Evolutionary conservation across 2,329 filamentous ascomycete genomes (phyloP).

Genomic region (Colletotrichum ledebouriae): DNA sequence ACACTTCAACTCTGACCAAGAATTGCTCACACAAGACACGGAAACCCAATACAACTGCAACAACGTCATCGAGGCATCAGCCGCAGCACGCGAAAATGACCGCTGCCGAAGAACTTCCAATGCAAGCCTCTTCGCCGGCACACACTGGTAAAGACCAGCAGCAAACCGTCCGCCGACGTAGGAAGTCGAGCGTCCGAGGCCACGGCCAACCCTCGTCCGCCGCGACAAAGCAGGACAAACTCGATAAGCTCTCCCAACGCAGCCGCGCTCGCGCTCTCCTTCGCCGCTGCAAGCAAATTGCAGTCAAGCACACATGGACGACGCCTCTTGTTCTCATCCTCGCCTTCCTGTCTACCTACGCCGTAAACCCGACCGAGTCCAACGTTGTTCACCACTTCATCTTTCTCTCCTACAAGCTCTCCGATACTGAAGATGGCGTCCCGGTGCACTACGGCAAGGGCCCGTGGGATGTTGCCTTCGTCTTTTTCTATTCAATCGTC

Average conservation of each 20-base stretch:
- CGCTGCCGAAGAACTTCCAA: constrained; percentile 33
- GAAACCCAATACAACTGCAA: neutral
- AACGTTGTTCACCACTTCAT: constrained; percentile 76
- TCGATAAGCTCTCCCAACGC: constrained; percentile 38
- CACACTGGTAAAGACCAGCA: constrained; percentile 32
- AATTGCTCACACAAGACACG: neutral
- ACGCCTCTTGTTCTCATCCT: constrained; percentile 69
- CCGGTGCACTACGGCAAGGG: constrained; percentile 78
- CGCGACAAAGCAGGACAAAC: constrained; percentile 37
- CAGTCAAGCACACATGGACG: constrained; percentile 48
- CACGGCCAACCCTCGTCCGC: constrained; percentile 24
- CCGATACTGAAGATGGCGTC: constrained; percentile 51
- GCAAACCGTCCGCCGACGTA: constrained; percentile 33
- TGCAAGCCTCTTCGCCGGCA: constrained; percentile 25
- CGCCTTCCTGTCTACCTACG: constrained; percentile 69
- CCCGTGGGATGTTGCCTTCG: constrained; percentile 75
- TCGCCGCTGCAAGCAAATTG: constrained; percentile 40
- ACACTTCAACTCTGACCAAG: neutral
- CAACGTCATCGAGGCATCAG: constrained; percentile 11
- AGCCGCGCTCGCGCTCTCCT: constrained; percentile 39
- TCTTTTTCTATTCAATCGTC: constrained; percentile 78
- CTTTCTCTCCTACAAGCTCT: constrained; percentile 78
- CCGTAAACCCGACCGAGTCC: constrained; percentile 71
- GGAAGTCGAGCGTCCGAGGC: constrained; percentile 40
- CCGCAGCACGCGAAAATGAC: constrained; percentile 30